Base-by-base conservation (phyloP, 2,329 filamentous ascomycete species). In the Emmonsiellopsis sp. region DNA sequence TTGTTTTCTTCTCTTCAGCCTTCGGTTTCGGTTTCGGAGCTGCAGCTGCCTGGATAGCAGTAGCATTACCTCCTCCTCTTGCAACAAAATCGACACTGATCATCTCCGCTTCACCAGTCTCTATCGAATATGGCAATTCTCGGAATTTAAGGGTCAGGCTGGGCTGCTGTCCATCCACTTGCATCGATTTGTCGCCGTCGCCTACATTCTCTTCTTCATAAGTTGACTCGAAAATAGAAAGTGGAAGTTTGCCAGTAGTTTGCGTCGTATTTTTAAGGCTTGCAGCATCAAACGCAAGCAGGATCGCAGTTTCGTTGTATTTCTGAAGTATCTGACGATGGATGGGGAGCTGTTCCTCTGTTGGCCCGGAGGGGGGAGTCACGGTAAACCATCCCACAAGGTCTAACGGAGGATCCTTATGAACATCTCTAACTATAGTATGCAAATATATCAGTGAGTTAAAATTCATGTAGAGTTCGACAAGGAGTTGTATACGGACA, bases 61-160 rank as follows among this genome's bases (percentile, higher is more conserved):
- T 84, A 26, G 90, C 91, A 63, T 88, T 92, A 47, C 87, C 88
- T 46, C 87, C 87, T 40, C 87, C 89, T 51, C 85, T 84, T 0
- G 92, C 91, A 16, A 98, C 86, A 60, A 91, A 95, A 70, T 96
- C 90, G 64, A 98, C 88, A 61, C 88, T 87, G 60, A 98, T 97
- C 90, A 96, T 96, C 70, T 98, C 93, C 1, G 91, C 91, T 69
- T 97, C 91, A 8, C 89, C 89, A 0, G 91, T 95, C 72, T 97
- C 93, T 1, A 97, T 84, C 0, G 86, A 86, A 69, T 93, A 97
- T 1, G 86, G 82, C 8, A 97, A 72, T 65, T 94, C 86, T 55
- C 85, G 82, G 70, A 97, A 97, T 63, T 82, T 86, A 56, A 93
- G 78, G 50, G 79, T 81, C 26, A 83, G 67, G 2, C 74, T 69